phyloP scores from a whole-genome alignment of 768 basidiomycete species.

The Lyophyllum semitale region DNA sequence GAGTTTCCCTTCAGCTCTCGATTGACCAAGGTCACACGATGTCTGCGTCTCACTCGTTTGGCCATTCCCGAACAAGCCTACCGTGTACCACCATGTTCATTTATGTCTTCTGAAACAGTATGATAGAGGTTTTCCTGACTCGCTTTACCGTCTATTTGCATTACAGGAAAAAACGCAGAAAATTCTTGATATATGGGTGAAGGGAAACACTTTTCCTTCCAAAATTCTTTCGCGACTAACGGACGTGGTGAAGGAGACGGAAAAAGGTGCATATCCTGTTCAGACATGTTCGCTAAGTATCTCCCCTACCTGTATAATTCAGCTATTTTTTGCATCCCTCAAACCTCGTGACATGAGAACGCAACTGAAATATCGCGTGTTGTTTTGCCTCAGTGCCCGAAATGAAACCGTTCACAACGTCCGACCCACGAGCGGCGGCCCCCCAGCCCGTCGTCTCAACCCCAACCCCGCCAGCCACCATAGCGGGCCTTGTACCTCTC shows the following conservation, averaged over 20 bases:
- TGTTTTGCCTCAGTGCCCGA: slow-evolving; percentile 65
- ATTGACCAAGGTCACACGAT: background rate
- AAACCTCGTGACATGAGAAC: slow-evolving; percentile 53
- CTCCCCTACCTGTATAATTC: slow-evolving; percentile 65
- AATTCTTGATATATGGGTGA: slow-evolving; percentile 96
- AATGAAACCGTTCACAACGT: slow-evolving; percentile 35
- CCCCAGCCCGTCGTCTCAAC: slow-evolving; percentile 20
- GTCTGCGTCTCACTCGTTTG: background rate
- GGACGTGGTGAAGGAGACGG: slow-evolving; percentile 66
- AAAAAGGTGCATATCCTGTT: slow-evolving; percentile 88
- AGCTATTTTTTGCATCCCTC: slow-evolving; percentile 49
- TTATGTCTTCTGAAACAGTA: slow-evolving; percentile 29
- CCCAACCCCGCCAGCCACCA: slow-evolving; percentile 29
- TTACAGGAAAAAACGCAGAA: slow-evolving; percentile 95
- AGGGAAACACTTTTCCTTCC: slow-evolving; percentile 85
- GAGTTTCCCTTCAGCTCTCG: background rate
- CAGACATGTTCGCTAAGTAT: slow-evolving; percentile 82
- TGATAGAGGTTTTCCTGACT: slow-evolving; percentile 44
- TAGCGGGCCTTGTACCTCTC: slow-evolving; percentile 25
- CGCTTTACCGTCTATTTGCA: slow-evolving; percentile 30
- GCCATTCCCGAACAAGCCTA: background rate
- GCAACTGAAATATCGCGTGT: slow-evolving; percentile 67
- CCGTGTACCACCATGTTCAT: slow-evolving; percentile 26
- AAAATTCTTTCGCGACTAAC: slow-evolving; percentile 71
- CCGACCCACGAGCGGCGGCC: slow-evolving; percentile 40